Evolutionary conservation across 495 filamentous ascomycete genomes (phyloP), one percentile per base, ranked within the genome.

Genomic region (Lophiostoma macrostomum): DNA sequence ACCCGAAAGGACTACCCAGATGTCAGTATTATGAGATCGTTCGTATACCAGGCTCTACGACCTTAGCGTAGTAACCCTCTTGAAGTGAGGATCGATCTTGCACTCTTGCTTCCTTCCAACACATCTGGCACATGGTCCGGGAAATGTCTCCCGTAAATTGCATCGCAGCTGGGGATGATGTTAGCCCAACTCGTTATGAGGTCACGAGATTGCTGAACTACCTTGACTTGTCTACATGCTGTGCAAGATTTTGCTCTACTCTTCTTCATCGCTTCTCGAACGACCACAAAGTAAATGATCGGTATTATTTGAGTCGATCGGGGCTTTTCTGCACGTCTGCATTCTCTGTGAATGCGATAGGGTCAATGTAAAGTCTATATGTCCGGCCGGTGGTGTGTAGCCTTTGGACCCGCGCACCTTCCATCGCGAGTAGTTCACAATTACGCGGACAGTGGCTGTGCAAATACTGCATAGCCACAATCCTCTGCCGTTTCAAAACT

Each of bases 41-140:
- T 11, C 11, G 23, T 43, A 19, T 4, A 27, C 19, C 18, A 36
- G 24, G 22, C 35, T 5, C n/a, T n/a, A n/a, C n/a, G n/a, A 53
- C 54, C 46, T 51, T 38, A 46, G 31, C n/a, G 54, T 25, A 2
- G 34, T 28, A 11, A 53, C 24, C n/a, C 54, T 37, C 28, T 58
- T 58, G 48, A 58, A 58, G 19, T 28, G 16, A 3, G 48, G 10
- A 28, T 58, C 54, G 22, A 50, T 58, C 34, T 42, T 32, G 48
- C 54, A 58, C 19, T 58, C 48, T 22, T 19, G 24, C 12, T 50
- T 42, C 2, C 35, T 23, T 18, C 22, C 20, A 16, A 30, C 22
- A 18, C 54, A 58, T 24, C 48, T 11, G 7, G 48, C 28, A 40
- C 54, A 58, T 8, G 48, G 35, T 11, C 25, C 25, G 13, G 54